These are phyloP conservation scores for Botrytis elliptica DNA, from an alignment of 2,329 filamentous ascomycete genomes.

Conservation along the genomic window DNA sequence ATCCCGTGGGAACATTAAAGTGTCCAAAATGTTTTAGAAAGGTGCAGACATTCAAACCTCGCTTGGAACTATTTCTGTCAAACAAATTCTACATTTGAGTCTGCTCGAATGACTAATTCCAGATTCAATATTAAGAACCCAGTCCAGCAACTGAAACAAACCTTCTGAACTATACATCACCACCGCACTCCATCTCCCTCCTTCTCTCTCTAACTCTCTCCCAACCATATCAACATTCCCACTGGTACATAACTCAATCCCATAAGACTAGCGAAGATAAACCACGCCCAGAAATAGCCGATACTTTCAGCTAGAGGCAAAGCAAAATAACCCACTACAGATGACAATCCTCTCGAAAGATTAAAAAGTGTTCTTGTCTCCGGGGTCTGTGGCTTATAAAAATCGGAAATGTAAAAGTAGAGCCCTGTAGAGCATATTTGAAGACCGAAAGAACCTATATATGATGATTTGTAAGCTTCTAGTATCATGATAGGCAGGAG, in stretches of 20 bases:
- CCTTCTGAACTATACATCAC: neutral
- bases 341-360: neutral
- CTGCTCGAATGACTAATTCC: neutral
- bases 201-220: neutral
- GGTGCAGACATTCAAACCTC: neutral
- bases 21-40: neutral
- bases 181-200: neutral
- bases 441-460: neutral
- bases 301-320: neutral
- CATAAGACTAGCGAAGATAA: neutral
- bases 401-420: neutral
- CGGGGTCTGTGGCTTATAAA: neutral
- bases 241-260: neutral
- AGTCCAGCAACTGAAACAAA: rapidly evolving
- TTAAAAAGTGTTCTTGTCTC: neutral
- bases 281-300: neutral
- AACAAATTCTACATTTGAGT: neutral
- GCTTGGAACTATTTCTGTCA: neutral
- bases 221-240: neutral
- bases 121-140: neutral
- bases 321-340: neutral
- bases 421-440: neutral
- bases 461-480: neutral
- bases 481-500: neutral
- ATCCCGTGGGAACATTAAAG: rapidly evolving